Evolutionary conservation across 345 rosid species (phyloP), one percentile per base, ranked within the genome.

Genomic region (Citrus inodora): DNA sequence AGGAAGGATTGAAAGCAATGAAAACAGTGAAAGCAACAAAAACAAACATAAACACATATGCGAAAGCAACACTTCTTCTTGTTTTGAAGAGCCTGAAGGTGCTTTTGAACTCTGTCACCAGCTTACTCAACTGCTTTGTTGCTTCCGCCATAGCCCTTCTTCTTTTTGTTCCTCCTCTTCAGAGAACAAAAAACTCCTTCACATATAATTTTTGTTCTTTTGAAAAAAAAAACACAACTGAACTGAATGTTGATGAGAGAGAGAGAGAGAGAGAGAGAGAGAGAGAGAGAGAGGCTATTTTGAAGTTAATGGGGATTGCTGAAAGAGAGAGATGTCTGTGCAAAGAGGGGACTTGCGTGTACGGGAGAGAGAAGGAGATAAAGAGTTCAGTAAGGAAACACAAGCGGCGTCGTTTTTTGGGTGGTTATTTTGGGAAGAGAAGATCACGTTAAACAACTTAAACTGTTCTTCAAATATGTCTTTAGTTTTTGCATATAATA

Each of bases 11-110:
- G 27, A 96, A 90, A 61, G 92, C 91, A 64, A 96, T 73, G 83
- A 92, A 89, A 66, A 85, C 81, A 66, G 97, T 89, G 76, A 94
- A 89, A 70, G 76, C 88, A 46, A 92, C 89, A 71, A 94, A 90
- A 33, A 88, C 88, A 75, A 89, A 84, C 84, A 86, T 80, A 89
- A 90, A 89, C 10, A 85, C 94, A 76, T 92, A 91, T 5, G 87
- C 92, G 56, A 90, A 88, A 66, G 89, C 83, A 6, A 87, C 80
- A 27, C 90, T 83, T 80, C 88, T 86, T 76, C 89, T 85, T 46
- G 90, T 87, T 84, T 85, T 88, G 73, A 86, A 79, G 61, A 86
- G 28, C 33, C 88, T 71, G 83, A 86, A 70, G 27, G 91, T 78
- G 82, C 78, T 82, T 82, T 77, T 86, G 13, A 90, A 35, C 62